Evolutionary conservation across 1,139 yeast genomes (phyloP), one percentile per base, ranked within the genome.

Genomic region (Blastobotrys aristatus): DNA sequence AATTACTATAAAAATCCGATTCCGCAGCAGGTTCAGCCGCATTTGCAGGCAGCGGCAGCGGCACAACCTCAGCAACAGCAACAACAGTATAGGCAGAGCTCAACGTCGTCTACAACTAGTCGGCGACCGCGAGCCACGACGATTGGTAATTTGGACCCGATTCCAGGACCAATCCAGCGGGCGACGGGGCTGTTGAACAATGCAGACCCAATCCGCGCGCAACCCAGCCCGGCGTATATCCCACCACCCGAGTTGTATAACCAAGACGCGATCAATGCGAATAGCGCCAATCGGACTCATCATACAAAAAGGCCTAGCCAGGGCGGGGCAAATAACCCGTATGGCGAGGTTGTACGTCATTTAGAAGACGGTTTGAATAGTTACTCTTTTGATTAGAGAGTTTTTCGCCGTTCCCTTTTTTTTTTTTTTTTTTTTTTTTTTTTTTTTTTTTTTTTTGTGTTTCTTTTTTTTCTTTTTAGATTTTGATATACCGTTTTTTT

Each of bases 161-260:
- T 67, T 29, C 71, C 71, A 4, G 70, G 65, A 2, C 68, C 68
- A n/a, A 59, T 69, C 34, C 73, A 70, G 52, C 66, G 71, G 26
- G 73, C 72, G 1, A 67, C 72, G 0, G 71, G 71, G 5, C 55
- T 68, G 50, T 67, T 70, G 46, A 66, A 69, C 46, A 70, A 72
- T 3, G 58, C 60, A 18, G 66, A 67, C 35, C 61, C 66, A 7
- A 68, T 69, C 33, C 64, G 68, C 7, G 65, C 70, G 18, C 72
- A 68, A 50, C 67, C 69, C 8, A 60, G 67, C 43, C 73, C 73
- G 1, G 71, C 72, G 1, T 69, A 69, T 51, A 57, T 68, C 46
- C 73, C 72, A 1, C 73, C 73, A 6, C 68, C 70, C 1, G 71
- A 66, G 37, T 52, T 64, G 33, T 61, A 53, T 30, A 55, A 53